Evolutionary conservation across 129 eudicot species (phyloP), one percentile per base, ranked within the genome.

Genomic region (Smallanthus sonchifolius): DNA sequence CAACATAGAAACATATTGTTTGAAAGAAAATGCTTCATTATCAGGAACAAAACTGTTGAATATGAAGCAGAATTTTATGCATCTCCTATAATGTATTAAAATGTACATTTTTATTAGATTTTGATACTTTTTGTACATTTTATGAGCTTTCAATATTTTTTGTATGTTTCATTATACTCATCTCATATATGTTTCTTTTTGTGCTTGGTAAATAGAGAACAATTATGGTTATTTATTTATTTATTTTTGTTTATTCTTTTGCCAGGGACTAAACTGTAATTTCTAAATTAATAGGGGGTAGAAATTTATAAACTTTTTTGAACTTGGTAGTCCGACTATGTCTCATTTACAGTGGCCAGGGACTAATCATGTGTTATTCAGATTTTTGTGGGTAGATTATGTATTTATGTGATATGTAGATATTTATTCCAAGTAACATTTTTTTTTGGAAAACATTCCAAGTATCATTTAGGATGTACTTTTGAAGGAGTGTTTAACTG

Each of bases 71-170:
- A 10, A 42, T 36, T 4, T 69, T 55, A 55, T 65, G 45, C 35
- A 66, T 76, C 55, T 38, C 65, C 52, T 54, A 9, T 75, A 67
- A 66, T 67, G 60, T 37, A 64, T 52, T 10, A 34, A 48, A 49
- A 30, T 77, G 76, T 77, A 70, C 24, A 77, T 69, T 70, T 49
- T 60, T 39, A 14, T 70, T 48, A 20, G n/a, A 56, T 67, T 28
- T 76, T 76, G 43, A 45, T 36, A 32, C 51, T 0, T 73, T 66
- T 67, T 57, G 30, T 8, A 57, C 39, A 70, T 42, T 56, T 42
- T 57, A 77, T 44, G 54, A 77, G 81, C 62, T 68, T 77, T 19
- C 59, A 32, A 38, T 54, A 8, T 8, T 77, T 42, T 77, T 67
- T 67, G 57, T 54, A 76, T 67, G 69, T 68, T 42, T 6, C 48